Base-by-base conservation (phyloP, 768 basidiomycete genomes). In the Tricholomella constricta region DNA sequence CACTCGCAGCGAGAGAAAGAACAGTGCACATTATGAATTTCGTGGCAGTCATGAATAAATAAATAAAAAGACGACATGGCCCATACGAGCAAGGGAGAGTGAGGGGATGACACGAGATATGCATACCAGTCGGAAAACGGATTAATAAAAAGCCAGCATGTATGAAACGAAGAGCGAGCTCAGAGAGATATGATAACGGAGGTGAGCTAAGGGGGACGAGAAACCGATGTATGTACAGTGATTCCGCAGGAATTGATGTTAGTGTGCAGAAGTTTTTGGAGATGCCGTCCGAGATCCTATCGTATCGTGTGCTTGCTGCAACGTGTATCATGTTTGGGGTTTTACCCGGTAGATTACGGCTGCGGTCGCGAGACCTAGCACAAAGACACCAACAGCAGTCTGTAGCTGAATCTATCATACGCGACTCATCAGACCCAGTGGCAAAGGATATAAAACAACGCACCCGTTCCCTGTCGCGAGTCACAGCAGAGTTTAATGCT, bases 281-380 rank as follows among this genome's bases (percentile, higher is more conserved):
- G 46, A 29, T 9, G 29, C 43, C 53, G 32, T 19, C 22, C 36
- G 5, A 40, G 9, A 14, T 38, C 44, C 36, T n/a, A 27, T 27
- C 32, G 10, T 40, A 41, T 52, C 42, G 22, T 17, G 26, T 9
- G 4, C 31, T 26, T 14, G 27, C 12, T 29, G n/a, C 36, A 7
- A 45, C 14, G 5, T 23, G 19, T 9, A 32, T 62, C 44, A 62
- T 34, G 62, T 56, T 65, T 75, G 72, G 3, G 72, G 69, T 51
- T 82, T 83, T 25, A 88, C 83, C 56, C 84, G 78, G 85, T 86
- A 89, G 61, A 88, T 69, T 45, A 90, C 87, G 6, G 86, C 88
- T 11, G 81, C 85, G 2, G 88, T 85, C 3, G 85, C 86, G 7
- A 87, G 79, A 45, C 84, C 77, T 25, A 90, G 67, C 4, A 90